phyloP scores from a whole-genome alignment of 2,329 filamentous ascomycete genomes.

The Podosphaera leucotricha region DNA sequence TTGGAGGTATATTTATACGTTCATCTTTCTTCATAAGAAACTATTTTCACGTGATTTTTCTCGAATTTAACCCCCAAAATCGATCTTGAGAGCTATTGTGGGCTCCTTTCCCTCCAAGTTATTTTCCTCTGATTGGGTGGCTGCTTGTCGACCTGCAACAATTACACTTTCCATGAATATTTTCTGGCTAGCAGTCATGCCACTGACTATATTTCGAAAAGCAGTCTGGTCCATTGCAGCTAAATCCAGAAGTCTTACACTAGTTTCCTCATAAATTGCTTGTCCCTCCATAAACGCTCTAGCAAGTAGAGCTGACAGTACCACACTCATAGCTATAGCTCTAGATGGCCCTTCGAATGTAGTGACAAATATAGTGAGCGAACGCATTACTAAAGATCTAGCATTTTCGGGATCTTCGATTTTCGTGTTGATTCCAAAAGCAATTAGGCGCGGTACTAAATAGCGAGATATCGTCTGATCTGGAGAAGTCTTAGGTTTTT shows the following conservation, averaged over 20 bases:
- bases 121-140: conserved; percentile 17
- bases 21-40: background rate
- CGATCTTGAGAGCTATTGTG: conserved; percentile 83
- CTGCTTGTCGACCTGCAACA: conserved; percentile 31
- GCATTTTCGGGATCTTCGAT: conserved; percentile 62
- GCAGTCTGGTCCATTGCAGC: conserved; percentile 47
- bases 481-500: conserved; percentile 34
- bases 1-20: background rate
- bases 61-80: conserved; percentile 35
- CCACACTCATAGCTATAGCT: conserved; percentile 43
- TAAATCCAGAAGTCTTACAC: conserved; percentile 53
- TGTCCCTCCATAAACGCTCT: conserved; percentile 42
- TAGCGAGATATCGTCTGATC: conserved; percentile 53
- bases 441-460: conserved; percentile 50
- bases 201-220: conserved; percentile 52
- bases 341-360: conserved; percentile 23
- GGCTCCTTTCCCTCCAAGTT: conserved; percentile 34
- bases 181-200: conserved; percentile 47
- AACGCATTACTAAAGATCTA: conserved; percentile 45
- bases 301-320: conserved; percentile 54
- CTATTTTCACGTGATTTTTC: background rate
- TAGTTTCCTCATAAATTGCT: conserved; percentile 43
- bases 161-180: conserved; percentile 63
- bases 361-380: conserved; percentile 48
- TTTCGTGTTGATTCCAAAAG: conserved; percentile 46